Conservation (phyloP, 805 yeast species). For the Dipodascopsis tothii region DNA sequence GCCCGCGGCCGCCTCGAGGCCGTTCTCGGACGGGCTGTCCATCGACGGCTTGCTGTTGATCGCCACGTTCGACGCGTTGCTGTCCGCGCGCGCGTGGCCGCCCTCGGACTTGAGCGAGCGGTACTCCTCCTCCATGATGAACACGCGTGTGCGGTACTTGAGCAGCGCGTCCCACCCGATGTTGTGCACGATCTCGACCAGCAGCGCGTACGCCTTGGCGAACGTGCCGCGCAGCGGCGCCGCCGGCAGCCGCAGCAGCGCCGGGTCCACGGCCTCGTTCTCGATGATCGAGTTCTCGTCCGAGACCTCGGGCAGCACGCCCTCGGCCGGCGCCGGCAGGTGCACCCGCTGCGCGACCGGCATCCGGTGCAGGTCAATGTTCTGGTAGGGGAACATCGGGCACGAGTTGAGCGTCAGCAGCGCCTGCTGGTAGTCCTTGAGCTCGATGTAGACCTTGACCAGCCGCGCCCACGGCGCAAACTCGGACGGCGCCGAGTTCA, state of each 20-base stretch:
- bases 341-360: constrained; percentile 40
- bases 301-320: constrained; percentile 40
- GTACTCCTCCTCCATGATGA: constrained; percentile 75
- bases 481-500: constrained; percentile 65
- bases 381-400: constrained; percentile 53
- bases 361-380: constrained; percentile 41
- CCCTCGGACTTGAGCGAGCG: constrained; percentile 31
- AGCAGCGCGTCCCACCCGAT: constrained; percentile 81
- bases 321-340: constrained; percentile 49
- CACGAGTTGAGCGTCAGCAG: constrained; percentile 63
- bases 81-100: constrained; percentile 16
- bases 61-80: constrained; percentile 19
- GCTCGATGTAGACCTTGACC: constrained; percentile 51
- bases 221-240: constrained; percentile 48
- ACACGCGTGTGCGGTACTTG: constrained; percentile 56
- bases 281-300: constrained; percentile 24
- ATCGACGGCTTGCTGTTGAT: constrained; percentile 14
- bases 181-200: constrained; percentile 57
- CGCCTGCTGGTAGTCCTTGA: constrained; percentile 50
- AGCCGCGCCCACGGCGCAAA: constrained; percentile 65
- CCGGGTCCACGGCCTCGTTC: constrained; percentile 37
- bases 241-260: constrained; percentile 45
- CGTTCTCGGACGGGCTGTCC: background rate
- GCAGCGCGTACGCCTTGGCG: constrained; percentile 55
- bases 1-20: constrained; percentile 18